Conservation (phyloP, 192 early-diverging fungal species). For the Coemansia sp. region DNA sequence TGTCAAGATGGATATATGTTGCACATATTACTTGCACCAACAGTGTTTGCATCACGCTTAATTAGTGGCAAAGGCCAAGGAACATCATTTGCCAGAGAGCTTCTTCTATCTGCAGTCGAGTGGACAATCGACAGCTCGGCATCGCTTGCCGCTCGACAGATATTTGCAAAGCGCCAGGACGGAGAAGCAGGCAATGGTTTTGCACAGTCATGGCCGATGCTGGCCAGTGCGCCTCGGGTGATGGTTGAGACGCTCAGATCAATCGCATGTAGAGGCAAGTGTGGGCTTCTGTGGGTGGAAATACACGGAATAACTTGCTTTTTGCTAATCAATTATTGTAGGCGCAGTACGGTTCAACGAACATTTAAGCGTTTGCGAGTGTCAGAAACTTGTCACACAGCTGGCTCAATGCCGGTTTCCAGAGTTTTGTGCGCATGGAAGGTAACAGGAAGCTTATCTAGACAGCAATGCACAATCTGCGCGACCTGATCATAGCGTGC, state of each 20-base stretch:
- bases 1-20: not conserved
- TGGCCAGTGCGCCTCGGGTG: conserved; percentile 20
- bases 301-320: not conserved
- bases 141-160: not conserved
- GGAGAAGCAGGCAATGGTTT: not conserved
- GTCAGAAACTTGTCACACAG: conserved; percentile 20
- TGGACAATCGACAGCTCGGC: conserved; percentile 9
- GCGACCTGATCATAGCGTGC: no score
- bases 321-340: conserved; percentile 9
- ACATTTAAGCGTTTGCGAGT: conserved; percentile 17
- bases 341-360: conserved; percentile 48
- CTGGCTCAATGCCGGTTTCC: conserved; percentile 40
- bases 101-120: conserved; percentile 20
- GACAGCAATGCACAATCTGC: no score
- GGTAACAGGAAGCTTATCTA: conserved; percentile 7
- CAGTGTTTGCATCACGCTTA: conserved; percentile 35
- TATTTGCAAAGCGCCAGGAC: not conserved
- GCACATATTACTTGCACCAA: conserved; percentile 25
- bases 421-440: conserved; percentile 48
- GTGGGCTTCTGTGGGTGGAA: not conserved
- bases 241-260: conserved; percentile 37
- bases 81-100: conserved; percentile 21
- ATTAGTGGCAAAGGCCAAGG: conserved; percentile 1
- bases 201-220: conserved; percentile 28
- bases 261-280: conserved; percentile 29